Percentiles rank a stretch among this genome's conserved stretches.
Evolutionary conservation across 2,329 filamentous ascomycete genomes (phyloP).

Genomic region (Trichoderma gracile): DNA sequence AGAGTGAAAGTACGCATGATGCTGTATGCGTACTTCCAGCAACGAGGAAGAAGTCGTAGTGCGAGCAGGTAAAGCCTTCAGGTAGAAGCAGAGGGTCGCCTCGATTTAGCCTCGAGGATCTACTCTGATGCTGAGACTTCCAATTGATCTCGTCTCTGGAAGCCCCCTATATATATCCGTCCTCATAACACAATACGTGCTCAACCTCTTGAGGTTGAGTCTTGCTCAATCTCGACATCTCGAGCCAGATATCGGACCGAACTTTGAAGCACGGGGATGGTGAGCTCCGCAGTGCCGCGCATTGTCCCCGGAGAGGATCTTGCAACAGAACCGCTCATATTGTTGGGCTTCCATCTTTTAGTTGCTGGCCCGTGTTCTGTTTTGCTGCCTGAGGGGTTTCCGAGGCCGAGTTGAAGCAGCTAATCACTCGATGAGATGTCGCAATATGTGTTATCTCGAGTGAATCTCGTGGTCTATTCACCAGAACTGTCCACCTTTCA

Average conservation of each 20-base stretch:
- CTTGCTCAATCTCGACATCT: not conserved
- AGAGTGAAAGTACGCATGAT: slow-evolving; percentile 1
- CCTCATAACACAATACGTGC: not conserved
- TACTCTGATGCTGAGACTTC: not conserved
- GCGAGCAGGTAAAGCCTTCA: not conserved
- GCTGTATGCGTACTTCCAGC: not conserved
- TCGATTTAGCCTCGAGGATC: not conserved
- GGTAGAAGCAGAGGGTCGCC: no score
- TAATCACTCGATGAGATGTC: not conserved
- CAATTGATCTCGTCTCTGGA: not conserved
- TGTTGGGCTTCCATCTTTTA: not conserved
- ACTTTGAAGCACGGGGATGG: not conserved
- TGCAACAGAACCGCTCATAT: no score
- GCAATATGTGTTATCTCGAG: not conserved
- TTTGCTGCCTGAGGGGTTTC: not conserved
- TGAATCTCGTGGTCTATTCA: not conserved
- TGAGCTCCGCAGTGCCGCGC: not conserved
- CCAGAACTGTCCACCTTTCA: not conserved
- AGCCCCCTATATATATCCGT: not conserved
- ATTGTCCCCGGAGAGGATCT: no score
- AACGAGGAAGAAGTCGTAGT: not conserved
- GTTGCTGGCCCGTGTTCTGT: not conserved
- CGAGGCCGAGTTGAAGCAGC: not conserved
- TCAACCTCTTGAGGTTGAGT: not conserved
- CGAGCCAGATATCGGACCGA: slow-evolving; percentile 8